Evolutionary conservation across 2,329 filamentous ascomycete genomes (phyloP).

Genomic region (Plectosphaerella cucumerina): DNA sequence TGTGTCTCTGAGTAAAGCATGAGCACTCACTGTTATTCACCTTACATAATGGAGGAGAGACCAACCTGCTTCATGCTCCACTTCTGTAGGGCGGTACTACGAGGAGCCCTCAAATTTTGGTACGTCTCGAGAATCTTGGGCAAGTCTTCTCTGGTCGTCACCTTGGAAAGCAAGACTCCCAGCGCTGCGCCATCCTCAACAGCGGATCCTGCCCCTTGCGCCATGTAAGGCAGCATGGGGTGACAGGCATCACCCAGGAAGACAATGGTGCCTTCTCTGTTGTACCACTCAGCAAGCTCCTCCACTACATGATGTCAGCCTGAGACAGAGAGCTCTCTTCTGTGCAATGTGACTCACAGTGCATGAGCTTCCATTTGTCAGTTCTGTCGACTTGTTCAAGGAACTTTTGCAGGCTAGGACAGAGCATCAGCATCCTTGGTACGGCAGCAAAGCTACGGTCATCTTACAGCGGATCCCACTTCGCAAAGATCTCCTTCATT

Average conservation of each 20-base stretch:
- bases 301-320: conserved; percentile 23
- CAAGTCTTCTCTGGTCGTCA: conserved; percentile 41
- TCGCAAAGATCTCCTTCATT: conserved; percentile 54
- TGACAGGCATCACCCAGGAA: conserved; percentile 59
- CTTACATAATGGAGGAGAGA: neutral
- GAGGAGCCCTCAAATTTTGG: conserved; percentile 19
- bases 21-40: neutral
- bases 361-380: conserved; percentile 68
- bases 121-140: conserved; percentile 41
- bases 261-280: conserved; percentile 44
- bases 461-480: conserved; percentile 57
- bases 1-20: neutral
- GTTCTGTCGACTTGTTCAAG: conserved; percentile 50
- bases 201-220: conserved; percentile 63
- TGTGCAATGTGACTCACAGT: conserved; percentile 24
- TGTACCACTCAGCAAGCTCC: conserved; percentile 52
- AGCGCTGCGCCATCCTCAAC: conserved; percentile 66
- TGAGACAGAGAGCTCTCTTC: too few species aligned
- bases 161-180: conserved; percentile 49
- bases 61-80: conserved; percentile 5
- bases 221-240: conserved; percentile 59
- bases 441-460: conserved; percentile 4
- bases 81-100: neutral
- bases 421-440: too few species aligned
- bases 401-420: conserved; percentile 26